Evolutionary conservation across 257 asterid genomes (phyloP).

Genomic region (Ajuga chamaepitys): DNA sequence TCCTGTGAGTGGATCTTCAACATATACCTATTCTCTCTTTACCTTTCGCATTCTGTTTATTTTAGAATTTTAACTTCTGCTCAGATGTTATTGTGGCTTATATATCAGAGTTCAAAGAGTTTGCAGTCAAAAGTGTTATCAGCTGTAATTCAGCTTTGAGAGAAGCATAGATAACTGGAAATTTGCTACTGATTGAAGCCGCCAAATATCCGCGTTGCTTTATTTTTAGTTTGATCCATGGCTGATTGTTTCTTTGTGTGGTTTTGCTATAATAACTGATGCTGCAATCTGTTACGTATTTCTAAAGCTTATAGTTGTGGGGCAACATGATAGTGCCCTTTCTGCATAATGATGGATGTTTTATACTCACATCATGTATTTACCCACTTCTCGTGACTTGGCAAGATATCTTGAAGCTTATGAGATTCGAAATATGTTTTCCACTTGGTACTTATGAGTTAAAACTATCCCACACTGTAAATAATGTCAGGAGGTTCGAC

Average conservation of each 20-base stretch:
- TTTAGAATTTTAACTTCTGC: not conserved
- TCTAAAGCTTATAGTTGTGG: no score
- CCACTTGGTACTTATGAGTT: no score
- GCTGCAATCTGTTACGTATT: not conserved
- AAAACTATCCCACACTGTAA: no score
- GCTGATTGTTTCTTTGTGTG: not conserved
- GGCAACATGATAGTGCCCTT: no score
- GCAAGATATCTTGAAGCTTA: no score
- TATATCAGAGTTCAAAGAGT: not conserved
- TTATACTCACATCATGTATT: no score
- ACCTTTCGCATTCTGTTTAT: not conserved
- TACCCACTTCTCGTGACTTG: no score
- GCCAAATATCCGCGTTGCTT: not conserved
- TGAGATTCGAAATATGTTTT: no score
- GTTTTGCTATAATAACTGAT: not conserved
- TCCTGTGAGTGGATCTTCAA: conserved; percentile 39
- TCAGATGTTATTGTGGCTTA: not conserved
- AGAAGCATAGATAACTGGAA: not conserved
- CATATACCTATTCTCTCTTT: not conserved
- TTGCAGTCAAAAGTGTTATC: not conserved
- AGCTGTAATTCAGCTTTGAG: not conserved
- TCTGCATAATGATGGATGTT: no score
- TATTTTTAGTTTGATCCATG: not conserved
- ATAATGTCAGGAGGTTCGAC: no score
- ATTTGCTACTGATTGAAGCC: not conserved